Evolutionary conservation across 331 rosid species (phyloP).

Genomic region (Rosa hybrid): DNA sequence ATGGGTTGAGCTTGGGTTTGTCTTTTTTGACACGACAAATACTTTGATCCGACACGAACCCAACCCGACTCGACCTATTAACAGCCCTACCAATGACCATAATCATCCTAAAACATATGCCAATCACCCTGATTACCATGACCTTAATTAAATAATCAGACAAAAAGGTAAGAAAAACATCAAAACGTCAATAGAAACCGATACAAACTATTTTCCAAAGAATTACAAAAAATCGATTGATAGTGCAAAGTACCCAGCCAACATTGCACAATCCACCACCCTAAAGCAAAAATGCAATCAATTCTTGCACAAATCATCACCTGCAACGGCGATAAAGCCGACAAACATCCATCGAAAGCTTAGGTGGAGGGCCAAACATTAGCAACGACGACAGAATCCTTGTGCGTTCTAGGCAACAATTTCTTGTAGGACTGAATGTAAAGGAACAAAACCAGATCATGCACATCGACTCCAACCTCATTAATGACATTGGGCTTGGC

Average conservation of each 20-base stretch:
- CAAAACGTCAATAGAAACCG: too few relatives aligned
- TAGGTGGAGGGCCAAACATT: constrained; percentile 99
- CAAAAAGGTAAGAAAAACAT: too few relatives aligned
- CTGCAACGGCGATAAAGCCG: constrained; percentile 98
- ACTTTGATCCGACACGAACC: too few relatives aligned
- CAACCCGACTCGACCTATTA: too few relatives aligned
- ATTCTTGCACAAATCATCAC: constrained; percentile 29
- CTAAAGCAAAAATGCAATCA: not conserved
- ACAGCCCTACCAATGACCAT: too few relatives aligned
- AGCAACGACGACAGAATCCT: constrained; percentile 90
- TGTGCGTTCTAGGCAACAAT: constrained; percentile 86
- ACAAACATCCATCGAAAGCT: constrained; percentile 95
- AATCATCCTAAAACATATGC: too few relatives aligned
- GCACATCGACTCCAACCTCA: constrained; percentile 47
- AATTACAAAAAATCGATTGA: too few relatives aligned
- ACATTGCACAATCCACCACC: constrained; percentile 9
- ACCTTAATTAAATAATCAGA: too few relatives aligned
- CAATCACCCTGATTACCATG: too few relatives aligned
- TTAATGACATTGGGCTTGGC: constrained; percentile 52
- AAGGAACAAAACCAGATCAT: constrained; percentile 65
- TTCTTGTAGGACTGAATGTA: constrained; percentile 56
- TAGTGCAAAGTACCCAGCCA: not conserved
- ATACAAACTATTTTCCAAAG: too few relatives aligned
- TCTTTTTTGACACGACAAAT: too few relatives aligned
- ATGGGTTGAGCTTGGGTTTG: too few relatives aligned